Conservation (phyloP, 805 yeast genomes). For the Cyberlindnera samutprakarnensis region DNA sequence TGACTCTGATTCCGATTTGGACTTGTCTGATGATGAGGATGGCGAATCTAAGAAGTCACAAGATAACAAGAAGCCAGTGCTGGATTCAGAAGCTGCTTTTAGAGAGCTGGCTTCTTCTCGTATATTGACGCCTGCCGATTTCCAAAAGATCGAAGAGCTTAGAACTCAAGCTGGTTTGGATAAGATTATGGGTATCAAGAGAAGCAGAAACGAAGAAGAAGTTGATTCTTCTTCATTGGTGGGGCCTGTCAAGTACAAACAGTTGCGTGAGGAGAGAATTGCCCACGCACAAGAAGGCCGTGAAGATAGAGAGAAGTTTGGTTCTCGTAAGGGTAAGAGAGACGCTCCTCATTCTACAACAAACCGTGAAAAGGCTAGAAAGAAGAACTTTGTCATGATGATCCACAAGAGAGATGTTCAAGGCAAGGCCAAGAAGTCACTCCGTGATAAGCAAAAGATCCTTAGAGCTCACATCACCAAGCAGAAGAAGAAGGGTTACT, state of each 20-base stretch:
- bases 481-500: constrained; percentile 83
- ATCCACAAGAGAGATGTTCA: constrained; percentile 91
- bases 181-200: constrained; percentile 64
- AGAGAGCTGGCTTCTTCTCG: constrained; percentile 60
- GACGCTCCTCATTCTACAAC: constrained; percentile 82
- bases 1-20: constrained; percentile 46
- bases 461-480: constrained; percentile 79
- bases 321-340: constrained; percentile 78
- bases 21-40: constrained; percentile 32
- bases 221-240: constrained; percentile 74
- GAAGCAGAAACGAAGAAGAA: constrained; percentile 62
- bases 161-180: constrained; percentile 80
- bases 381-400: constrained; percentile 99
- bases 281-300: constrained; percentile 85
- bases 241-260: constrained; percentile 73
- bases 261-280: constrained; percentile 82
- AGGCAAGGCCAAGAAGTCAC: constrained; percentile 85
- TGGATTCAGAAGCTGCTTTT: constrained; percentile 36
- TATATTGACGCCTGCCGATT: constrained; percentile 95
- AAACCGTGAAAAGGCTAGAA: constrained; percentile 90
- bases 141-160: constrained; percentile 88
- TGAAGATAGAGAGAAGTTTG: constrained; percentile 86
- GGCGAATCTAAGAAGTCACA: constrained; percentile 17
- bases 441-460: constrained; percentile 85
- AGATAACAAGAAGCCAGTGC: constrained; percentile 28